Evolutionary conservation across 176 grass and related monocot genomes (phyloP).

Genomic region (Chrysopogon serrulatus): DNA sequence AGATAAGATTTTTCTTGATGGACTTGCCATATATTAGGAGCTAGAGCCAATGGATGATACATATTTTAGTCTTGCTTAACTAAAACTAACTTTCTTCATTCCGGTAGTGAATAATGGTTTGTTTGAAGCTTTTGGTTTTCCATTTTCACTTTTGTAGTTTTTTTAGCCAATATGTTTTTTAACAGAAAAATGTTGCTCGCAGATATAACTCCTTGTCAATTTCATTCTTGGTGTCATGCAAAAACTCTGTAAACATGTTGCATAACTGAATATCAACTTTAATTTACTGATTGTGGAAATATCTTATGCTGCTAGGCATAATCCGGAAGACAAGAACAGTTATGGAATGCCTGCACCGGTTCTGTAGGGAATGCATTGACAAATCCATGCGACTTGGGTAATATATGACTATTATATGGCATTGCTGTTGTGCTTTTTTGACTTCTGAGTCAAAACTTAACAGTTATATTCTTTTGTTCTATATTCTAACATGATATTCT

Average conservation of each 20-base stretch:
- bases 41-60: background rate
- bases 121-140: background rate
- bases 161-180: background rate
- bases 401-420: background rate
- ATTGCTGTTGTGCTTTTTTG: background rate
- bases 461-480: background rate
- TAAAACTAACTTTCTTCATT: background rate
- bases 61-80: background rate
- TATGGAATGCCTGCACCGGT: constrained; percentile 85
- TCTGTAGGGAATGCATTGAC: constrained; percentile 87
- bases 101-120: background rate
- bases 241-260: background rate
- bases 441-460: background rate
- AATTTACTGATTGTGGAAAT: constrained; percentile 19
- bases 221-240: background rate
- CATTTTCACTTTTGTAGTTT: background rate
- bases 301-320: constrained; percentile 50
- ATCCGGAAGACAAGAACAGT: constrained; percentile 86
- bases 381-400: constrained; percentile 93
- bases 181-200: background rate
- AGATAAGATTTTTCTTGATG: background rate
- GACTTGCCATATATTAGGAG: background rate
- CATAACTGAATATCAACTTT: background rate
- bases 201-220: constrained; percentile 2
- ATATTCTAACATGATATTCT: background rate